A percentile compares a stretch with the other conserved stretches of the same genome.
Evolutionary conservation across 441 rosid genomes (phyloP).

Genomic region (Syzygium syzygioides): DNA sequence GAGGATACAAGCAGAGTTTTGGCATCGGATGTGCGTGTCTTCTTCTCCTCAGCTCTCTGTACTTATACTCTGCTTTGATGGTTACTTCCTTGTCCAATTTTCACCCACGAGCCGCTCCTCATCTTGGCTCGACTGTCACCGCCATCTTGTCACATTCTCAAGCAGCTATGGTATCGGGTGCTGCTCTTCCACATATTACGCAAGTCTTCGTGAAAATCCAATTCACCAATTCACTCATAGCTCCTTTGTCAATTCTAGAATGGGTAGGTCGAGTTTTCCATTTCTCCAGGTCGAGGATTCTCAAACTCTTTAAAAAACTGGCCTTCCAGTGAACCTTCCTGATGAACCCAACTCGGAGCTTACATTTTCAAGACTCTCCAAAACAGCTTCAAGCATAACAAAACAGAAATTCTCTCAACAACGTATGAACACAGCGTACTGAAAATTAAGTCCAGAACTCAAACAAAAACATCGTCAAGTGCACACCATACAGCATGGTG

Average conservation of each 20-base stretch:
- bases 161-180: neutral
- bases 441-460: neutral
- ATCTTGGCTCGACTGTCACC: neutral
- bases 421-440: neutral
- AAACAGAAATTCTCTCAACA: neutral
- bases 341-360: neutral
- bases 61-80: neutral
- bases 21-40: neutral
- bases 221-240: neutral
- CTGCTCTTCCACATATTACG: neutral
- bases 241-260: neutral
- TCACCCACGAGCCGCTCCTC: neutral
- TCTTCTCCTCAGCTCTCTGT: neutral
- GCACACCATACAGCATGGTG: neutral
- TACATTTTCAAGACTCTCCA: neutral
- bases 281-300: neutral
- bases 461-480: neutral
- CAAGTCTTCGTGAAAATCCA: neutral
- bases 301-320: neutral
- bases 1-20: neutral
- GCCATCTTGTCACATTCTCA: neutral
- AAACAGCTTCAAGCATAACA: neutral
- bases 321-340: neutral
- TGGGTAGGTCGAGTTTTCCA: neutral
- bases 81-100: neutral